phyloP scores from a whole-genome alignment of 2,329 filamentous ascomycete species.

The Trichophyton schoenleinii region DNA sequence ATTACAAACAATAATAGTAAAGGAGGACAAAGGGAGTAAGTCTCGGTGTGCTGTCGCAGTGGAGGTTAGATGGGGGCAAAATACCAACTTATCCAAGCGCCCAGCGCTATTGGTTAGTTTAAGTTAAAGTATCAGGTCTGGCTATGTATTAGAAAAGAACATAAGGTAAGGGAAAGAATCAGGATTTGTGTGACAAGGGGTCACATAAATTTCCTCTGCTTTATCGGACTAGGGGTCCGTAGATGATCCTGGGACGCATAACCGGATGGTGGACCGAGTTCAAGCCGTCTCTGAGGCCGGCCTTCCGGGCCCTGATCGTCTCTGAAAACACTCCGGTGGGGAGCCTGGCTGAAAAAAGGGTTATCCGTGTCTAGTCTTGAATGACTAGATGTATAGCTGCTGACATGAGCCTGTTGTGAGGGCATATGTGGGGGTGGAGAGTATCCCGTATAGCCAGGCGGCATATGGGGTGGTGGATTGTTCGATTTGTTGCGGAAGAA shows the following conservation, averaged over 20 bases:
- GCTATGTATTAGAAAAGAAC: neutral
- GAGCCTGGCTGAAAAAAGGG: conserved; percentile 11
- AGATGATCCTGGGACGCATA: conserved; percentile 22
- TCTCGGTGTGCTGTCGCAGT: neutral
- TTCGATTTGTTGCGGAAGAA: conserved; percentile 37
- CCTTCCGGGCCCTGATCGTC: conserved; percentile 13
- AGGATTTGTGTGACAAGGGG: neutral
- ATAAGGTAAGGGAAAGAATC: too few species aligned
- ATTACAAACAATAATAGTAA: neutral
- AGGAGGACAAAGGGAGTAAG: neutral
- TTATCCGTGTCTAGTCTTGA: conserved; percentile 14
- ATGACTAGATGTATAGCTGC: conserved; percentile 18
- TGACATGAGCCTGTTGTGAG: conserved; percentile 18
- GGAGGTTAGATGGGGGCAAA: neutral
- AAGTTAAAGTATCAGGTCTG: too few species aligned
- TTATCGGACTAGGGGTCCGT: conserved; percentile 28
- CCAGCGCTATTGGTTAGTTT: neutral
- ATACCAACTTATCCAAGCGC: neutral
- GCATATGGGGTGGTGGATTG: conserved; percentile 24
- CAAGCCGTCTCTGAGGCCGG: conserved; percentile 21
- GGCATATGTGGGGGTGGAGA: conserved; percentile 14
- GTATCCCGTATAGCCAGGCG: conserved; percentile 18
- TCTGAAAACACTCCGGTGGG: neutral
- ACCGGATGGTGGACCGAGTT: conserved; percentile 21
- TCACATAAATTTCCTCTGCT: conserved; percentile 18